A percentile compares a stretch with the other conserved stretches of the same genome.
Conservation (phyloP, 768 basidiomycete species). For the Suillus americanus region DNA sequence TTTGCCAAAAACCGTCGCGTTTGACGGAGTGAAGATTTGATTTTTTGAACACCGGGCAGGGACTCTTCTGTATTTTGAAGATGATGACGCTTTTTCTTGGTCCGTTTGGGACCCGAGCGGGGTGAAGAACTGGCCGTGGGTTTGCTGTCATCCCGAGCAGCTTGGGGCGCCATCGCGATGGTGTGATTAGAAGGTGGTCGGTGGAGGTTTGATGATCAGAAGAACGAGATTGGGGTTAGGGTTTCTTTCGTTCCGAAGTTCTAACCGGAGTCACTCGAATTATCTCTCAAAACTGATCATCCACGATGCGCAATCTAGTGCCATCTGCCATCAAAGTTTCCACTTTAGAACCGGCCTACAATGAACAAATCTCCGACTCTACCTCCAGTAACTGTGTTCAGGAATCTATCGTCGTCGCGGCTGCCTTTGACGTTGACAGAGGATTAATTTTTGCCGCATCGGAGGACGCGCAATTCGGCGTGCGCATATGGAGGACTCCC, state of each 20-base stretch:
- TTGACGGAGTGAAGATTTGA: conserved; percentile 84
- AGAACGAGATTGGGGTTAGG: conserved; percentile 18
- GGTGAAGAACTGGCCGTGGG: background rate
- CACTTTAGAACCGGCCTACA: conserved; percentile 16
- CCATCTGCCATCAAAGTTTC: conserved; percentile 34
- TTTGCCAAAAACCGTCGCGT: conserved; percentile 80
- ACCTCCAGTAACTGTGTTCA: conserved; percentile 21
- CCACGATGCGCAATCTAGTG: conserved; percentile 57
- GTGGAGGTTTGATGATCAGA: background rate
- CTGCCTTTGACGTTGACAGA: conserved; percentile 65
- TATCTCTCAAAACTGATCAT: background rate
- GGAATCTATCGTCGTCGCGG: conserved; percentile 42
- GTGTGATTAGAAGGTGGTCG: background rate
- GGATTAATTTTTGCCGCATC: conserved; percentile 57
- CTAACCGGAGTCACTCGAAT: background rate
- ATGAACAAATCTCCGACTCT: conserved; percentile 12
- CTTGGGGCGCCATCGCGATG: background rate
- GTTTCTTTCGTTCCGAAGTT: conserved; percentile 2
- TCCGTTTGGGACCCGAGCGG: background rate
- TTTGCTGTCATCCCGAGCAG: background rate
- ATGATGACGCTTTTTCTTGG: conserved; percentile 13
- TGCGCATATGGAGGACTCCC: conserved; percentile 54
- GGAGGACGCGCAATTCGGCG: conserved; percentile 56
- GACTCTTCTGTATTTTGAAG: conserved; percentile 17
- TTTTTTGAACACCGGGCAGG: conserved; percentile 74